Conservation (phyloP, 495 filamentous ascomycete genomes). For the Opeltia flavorubescens region DNA sequence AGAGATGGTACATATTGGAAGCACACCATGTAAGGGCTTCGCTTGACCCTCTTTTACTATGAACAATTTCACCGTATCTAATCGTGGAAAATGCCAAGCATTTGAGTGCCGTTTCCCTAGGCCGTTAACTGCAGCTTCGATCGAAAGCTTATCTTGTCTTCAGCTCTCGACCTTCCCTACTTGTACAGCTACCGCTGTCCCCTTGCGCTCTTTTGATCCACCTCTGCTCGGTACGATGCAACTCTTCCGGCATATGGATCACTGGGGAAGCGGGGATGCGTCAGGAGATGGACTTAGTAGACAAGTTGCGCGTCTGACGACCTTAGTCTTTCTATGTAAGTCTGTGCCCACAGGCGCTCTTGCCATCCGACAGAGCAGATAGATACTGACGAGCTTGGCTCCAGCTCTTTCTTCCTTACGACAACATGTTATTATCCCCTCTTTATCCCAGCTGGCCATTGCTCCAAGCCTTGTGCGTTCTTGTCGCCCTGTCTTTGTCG, state of each 20-base stretch:
- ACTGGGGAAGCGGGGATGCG: background rate
- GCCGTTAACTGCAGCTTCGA: no score
- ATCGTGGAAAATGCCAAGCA: no score
- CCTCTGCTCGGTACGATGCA: constrained; percentile 2
- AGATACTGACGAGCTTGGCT: background rate
- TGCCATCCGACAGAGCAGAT: background rate
- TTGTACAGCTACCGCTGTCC: no score
- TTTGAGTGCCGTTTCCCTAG: no score
- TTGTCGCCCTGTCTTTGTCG: background rate
- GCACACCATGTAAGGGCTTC: no score
- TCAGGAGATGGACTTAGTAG: background rate
- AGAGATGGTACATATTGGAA: no score
- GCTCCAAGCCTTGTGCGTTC: constrained; percentile 7
- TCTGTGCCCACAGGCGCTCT: background rate
- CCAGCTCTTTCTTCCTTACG: background rate
- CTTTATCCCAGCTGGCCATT: constrained; percentile 1
- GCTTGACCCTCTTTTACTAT: no score
- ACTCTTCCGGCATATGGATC: background rate
- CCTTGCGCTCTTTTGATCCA: no score
- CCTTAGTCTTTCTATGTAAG: background rate
- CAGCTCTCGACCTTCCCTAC: no score
- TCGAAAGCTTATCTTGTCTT: no score
- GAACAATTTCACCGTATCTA: no score
- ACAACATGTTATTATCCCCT: background rate
- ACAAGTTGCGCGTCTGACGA: background rate